Evolutionary conservation across 192 early-diverging fungal genomes (phyloP), one percentile per base, ranked within the genome.

Genomic region (Entomortierella chlamydospora): DNA sequence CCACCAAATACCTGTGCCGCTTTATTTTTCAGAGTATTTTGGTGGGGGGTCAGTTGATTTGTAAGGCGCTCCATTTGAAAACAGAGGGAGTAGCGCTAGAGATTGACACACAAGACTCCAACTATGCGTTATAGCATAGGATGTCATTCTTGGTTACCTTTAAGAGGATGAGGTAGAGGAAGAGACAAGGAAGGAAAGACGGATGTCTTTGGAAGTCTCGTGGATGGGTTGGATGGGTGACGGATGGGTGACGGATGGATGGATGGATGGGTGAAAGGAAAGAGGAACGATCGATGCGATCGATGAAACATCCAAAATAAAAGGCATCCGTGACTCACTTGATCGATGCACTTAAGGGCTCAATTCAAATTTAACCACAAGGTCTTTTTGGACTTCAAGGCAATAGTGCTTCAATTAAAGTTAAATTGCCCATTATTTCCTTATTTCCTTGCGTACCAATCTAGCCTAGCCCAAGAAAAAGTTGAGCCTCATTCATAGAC

Each of bases 271-370:
- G 52, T 47, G 15, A 20, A 47, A 13, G 39, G 42, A 28, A 39
- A 30, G 12, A 42, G 18, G 33, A 55, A 25, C 18, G 55, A 56
- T 56, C 53, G 51, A 61, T 57, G 68, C 59, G 59, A 71, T 71
- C 25, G 69, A 71, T 71, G 37, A 43, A 70, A 61, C 56, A 49
- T 69, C 49, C 37, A 6, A 23, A 43, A 30, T 18, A 39, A 25
- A 49, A 17, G 22, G 37, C 23, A 28, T 15, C 25, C 17, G 43
- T 50, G 54, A 68, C 56, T 68, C 42, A 34, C 43, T 26, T 28
- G 11, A 57, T 50, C 29, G 65, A 68, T 68, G 56, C 43, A 30
- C 12, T 64, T 53, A 64, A 53, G 62, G 62, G 50, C 22, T 41
- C 26, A 1, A 54, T 26, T 11, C 25, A 3, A 20, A 54, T 11